These are phyloP conservation scores for Candida pseudofarinosa DNA, from an alignment of 805 yeast genomes.

Conservation along the genomic window DNA sequence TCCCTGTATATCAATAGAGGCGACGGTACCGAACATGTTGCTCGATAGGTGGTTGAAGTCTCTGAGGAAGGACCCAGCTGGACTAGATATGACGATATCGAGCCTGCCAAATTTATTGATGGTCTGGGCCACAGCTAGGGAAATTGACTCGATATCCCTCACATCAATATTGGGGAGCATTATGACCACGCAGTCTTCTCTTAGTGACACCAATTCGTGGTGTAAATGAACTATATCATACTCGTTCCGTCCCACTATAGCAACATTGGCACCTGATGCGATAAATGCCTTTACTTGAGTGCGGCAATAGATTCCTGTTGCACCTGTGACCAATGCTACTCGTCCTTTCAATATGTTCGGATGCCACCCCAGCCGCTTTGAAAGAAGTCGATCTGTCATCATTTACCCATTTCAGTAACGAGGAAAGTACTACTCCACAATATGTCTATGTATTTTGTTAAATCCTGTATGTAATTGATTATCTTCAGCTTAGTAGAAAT, in stretches of 20 bases:
- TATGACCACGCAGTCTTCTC: conserved; percentile 61
- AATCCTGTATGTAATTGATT: no score
- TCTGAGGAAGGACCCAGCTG: conserved; percentile 89
- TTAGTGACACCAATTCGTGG: conserved; percentile 51
- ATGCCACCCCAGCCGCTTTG: conserved; percentile 30
- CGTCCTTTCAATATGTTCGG: conserved; percentile 74
- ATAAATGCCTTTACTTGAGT: conserved; percentile 86
- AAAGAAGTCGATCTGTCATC: not conserved
- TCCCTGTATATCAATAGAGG: conserved; percentile 84
- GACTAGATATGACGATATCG: conserved; percentile 89
- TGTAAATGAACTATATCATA: conserved; percentile 68
- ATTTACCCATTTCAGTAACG: not conserved
- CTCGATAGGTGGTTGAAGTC: conserved; percentile 75
- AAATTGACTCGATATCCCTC: conserved; percentile 58
- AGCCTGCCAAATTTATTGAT: conserved; percentile 69
- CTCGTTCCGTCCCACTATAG: conserved; percentile 74
- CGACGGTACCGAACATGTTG: conserved; percentile 85
- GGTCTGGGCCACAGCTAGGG: conserved; percentile 59
- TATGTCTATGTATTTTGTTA: no score
- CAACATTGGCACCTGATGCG: conserved; percentile 80
- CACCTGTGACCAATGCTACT: conserved; percentile 90
- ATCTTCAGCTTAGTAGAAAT: no score
- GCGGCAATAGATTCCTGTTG: conserved; percentile 93
- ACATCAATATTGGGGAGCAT: conserved; percentile 78
- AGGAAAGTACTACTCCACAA: no score